Conservation (phyloP, 371 early-diverging fungal genomes). For the Mortierella sp. region DNA sequence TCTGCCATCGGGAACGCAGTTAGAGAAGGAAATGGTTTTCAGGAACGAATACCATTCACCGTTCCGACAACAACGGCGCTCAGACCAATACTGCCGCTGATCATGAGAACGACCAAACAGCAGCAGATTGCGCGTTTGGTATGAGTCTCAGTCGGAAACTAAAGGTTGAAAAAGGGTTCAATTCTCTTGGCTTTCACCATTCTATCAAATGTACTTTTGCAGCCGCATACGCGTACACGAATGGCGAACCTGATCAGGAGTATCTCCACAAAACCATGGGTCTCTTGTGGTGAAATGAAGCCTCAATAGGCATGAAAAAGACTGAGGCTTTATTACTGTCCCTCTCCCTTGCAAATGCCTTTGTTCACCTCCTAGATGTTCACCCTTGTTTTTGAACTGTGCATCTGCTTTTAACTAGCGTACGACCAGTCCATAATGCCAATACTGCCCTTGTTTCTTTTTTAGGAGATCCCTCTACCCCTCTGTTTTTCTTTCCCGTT, state of each 20-base stretch:
- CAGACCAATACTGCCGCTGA: no score
- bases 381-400: no score
- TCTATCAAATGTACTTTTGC: neutral
- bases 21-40: neutral
- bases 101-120: neutral
- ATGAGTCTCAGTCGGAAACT: neutral
- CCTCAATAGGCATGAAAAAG: no score
- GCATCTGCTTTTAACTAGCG: no score
- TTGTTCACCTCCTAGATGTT: no score
- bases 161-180: neutral
- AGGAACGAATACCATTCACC: no score
- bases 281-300: no score
- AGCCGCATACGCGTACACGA: neutral
- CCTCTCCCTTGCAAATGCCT: no score
- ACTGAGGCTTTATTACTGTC: no score
- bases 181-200: neutral
- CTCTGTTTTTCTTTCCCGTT: neutral
- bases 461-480: neutral
- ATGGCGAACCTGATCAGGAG: neutral
- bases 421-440: no score
- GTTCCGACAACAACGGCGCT: no score
- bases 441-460: no score
- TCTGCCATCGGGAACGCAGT: neutral
- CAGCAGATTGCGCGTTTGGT: neutral
- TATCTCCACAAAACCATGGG: neutral